Conservation (phyloP, 2,329 filamentous ascomycete species). For the Chrysosporium queenslandicum region DNA sequence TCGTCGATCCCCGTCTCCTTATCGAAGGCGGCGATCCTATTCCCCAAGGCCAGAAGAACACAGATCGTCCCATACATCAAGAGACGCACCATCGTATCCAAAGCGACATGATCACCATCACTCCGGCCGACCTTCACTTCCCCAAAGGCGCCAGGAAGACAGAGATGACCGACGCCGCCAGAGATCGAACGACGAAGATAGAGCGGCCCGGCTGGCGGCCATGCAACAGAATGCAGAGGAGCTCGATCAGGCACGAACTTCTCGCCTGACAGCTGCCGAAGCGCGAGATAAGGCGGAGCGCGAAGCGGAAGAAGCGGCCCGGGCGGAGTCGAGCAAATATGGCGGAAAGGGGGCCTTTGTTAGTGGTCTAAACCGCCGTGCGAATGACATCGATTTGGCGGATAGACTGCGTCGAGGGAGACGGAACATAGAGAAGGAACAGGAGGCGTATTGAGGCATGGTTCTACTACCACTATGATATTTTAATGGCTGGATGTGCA, state of each 20-base stretch:
- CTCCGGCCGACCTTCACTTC: conserved; percentile 18
- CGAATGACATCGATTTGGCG: conserved; percentile 35
- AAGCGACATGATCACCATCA: conserved; percentile 23
- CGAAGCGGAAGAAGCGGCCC: conserved; percentile 55
- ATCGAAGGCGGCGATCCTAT: conserved; percentile 20
- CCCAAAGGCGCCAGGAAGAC: conserved; percentile 7
- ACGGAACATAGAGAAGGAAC: conserved; percentile 27
- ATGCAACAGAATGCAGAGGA: conserved; percentile 62
- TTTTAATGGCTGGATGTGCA: not conserved
- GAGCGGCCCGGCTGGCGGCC: conserved; percentile 56
- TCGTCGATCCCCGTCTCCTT: conserved; percentile 18
- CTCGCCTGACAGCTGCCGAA: conserved; percentile 55
- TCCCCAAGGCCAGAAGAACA: conserved; percentile 20
- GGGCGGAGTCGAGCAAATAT: conserved; percentile 50
- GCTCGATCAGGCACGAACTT: conserved; percentile 56
- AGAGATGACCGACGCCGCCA: conserved; percentile 14
- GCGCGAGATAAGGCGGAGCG: conserved; percentile 53
- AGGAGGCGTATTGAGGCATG: conserved; percentile 31
- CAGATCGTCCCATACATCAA: conserved; percentile 31
- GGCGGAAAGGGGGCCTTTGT: conserved; percentile 57
- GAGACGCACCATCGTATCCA: conserved; percentile 26
- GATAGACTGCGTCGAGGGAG: conserved; percentile 34
- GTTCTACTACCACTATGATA: not conserved
- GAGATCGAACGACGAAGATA: conserved; percentile 36
- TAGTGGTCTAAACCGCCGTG: conserved; percentile 52